Conservation (phyloP, 1,284 basidiomycete genomes). For the Cutaneotrichosporon sp. region DNA sequence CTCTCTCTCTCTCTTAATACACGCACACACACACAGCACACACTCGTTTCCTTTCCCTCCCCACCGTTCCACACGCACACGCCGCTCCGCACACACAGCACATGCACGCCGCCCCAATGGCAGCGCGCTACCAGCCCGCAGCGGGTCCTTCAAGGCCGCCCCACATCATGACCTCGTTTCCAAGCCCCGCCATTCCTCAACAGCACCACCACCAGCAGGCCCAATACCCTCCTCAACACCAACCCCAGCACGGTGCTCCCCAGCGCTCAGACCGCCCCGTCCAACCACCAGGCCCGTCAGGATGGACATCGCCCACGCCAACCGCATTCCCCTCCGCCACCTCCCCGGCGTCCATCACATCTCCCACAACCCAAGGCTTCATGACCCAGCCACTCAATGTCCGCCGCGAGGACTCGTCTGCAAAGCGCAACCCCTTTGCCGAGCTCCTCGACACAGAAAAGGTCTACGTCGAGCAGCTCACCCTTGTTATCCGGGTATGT, state of each 20-base stretch:
- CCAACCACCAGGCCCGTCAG: slow-evolving; percentile 6
- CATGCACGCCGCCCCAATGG: slow-evolving; percentile 22
- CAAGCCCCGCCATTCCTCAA: neutral
- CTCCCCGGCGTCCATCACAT: neutral
- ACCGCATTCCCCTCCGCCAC: slow-evolving; percentile 4
- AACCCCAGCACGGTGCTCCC: neutral
- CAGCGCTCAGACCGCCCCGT: slow-evolving; percentile 8
- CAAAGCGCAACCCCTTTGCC: slow-evolving; percentile 70
- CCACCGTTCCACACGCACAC: neutral
- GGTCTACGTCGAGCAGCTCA: slow-evolving; percentile 86
- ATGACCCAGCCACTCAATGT: slow-evolving; percentile 1
- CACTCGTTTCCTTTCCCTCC: neutral
- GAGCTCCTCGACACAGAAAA: slow-evolving; percentile 95
- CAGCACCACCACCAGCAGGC: neutral
- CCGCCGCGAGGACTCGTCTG: slow-evolving; percentile 2
- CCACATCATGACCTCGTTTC: slow-evolving; percentile 6
- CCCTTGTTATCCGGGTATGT: slow-evolving; percentile 84
- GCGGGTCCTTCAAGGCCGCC: slow-evolving; percentile 27
- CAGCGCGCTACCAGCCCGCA: slow-evolving; percentile 22
- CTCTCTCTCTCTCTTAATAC: too few species aligned
- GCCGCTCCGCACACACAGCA: neutral
- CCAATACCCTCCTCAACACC: neutral
- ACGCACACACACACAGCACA: too few species aligned
- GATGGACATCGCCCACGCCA: slow-evolving; percentile 7
- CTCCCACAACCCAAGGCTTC: neutral